Conservation (phyloP, 2,329 filamentous ascomycete species). For the Clarireedia paspali region DNA sequence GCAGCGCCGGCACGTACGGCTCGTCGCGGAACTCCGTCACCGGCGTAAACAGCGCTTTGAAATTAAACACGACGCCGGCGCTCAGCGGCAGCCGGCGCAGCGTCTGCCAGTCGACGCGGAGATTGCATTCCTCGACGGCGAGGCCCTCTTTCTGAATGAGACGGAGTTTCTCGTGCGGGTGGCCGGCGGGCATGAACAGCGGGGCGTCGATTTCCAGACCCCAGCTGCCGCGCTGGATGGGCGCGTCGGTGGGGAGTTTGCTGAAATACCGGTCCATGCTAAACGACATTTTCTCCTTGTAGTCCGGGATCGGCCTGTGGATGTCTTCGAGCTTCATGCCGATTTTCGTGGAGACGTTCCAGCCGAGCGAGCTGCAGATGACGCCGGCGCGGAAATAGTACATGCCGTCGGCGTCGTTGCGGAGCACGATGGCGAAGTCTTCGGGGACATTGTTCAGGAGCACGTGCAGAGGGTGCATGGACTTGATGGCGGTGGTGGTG, state of each 20-base stretch:
- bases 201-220: slow-evolving; percentile 69
- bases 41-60: slow-evolving; percentile 78
- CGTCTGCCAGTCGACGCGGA: slow-evolving; percentile 86
- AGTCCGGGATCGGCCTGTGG: slow-evolving; percentile 69
- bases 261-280: slow-evolving; percentile 82
- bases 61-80: slow-evolving; percentile 74
- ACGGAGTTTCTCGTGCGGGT: slow-evolving; percentile 56
- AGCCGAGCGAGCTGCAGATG: slow-evolving; percentile 73
- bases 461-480: slow-evolving; percentile 58
- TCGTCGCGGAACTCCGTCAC: slow-evolving; percentile 63
- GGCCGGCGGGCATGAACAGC: slow-evolving; percentile 64
- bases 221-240: slow-evolving; percentile 82
- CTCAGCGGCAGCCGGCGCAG: slow-evolving; percentile 70
- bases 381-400: slow-evolving; percentile 71
- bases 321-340: slow-evolving; percentile 63
- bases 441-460: slow-evolving; percentile 75
- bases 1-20: slow-evolving; percentile 60
- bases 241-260: slow-evolving; percentile 64
- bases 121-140: slow-evolving; percentile 49
- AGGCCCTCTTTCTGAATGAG: slow-evolving; percentile 49
- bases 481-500: slow-evolving; percentile 51
- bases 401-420: slow-evolving; percentile 61
- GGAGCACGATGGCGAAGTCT: slow-evolving; percentile 71
- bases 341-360: slow-evolving; percentile 70
- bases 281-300: slow-evolving; percentile 80